Conservation (phyloP, 1,284 basidiomycete genomes). For the Irpex rosettiformis region DNA sequence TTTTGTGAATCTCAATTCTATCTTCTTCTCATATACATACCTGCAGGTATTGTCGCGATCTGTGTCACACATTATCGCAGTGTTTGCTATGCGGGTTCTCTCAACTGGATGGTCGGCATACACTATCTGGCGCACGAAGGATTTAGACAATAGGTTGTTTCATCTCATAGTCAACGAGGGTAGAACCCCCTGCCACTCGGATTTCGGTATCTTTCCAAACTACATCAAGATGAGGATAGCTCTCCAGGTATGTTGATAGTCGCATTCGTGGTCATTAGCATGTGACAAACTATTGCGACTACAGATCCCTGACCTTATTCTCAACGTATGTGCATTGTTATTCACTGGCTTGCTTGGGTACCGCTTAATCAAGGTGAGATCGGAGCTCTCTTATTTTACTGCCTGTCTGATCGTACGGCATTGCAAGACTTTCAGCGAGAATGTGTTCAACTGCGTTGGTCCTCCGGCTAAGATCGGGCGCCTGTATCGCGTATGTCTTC, state of each 20-base stretch:
- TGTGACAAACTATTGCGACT: neutral
- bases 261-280: neutral
- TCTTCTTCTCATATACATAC: no score
- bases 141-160: slow-evolving; percentile 32
- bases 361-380: slow-evolving; percentile 41
- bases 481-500: slow-evolving; percentile 42
- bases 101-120: slow-evolving; percentile 50
- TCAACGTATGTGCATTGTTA: slow-evolving; percentile 41
- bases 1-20: neutral
- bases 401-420: slow-evolving; percentile 4
- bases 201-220: slow-evolving; percentile 42
- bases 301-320: slow-evolving; percentile 46
- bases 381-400: neutral
- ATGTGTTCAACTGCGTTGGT: slow-evolving; percentile 51
- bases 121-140: slow-evolving; percentile 42
- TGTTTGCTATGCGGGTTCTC: slow-evolving; percentile 42
- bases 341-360: slow-evolving; percentile 43
- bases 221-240: slow-evolving; percentile 40
- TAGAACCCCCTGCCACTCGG: slow-evolving; percentile 43
- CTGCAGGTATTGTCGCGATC: slow-evolving; percentile 47
- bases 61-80: slow-evolving; percentile 40
- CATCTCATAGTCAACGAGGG: slow-evolving; percentile 36
- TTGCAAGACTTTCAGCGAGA: slow-evolving; percentile 39
- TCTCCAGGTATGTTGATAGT: slow-evolving; percentile 37
- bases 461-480: slow-evolving; percentile 46